These are phyloP conservation scores for Solanum lycopersicoides DNA, from an alignment of 257 asterid genomes.

Conservation along the genomic window DNA sequence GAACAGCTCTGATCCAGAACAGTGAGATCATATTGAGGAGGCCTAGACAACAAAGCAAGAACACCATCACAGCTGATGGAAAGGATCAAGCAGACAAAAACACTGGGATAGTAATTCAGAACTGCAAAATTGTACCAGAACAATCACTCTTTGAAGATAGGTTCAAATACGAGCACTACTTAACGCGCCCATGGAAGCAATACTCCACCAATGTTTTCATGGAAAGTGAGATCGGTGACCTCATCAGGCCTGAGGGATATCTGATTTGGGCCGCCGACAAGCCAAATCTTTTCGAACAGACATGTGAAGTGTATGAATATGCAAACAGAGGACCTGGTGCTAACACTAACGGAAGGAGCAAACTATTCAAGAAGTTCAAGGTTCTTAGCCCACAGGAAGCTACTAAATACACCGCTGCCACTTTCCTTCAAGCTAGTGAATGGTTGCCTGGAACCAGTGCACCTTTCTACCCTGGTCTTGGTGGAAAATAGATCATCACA, in stretches of 20 bases:
- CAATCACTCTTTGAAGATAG: constrained; percentile 7
- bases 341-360: constrained; percentile 9
- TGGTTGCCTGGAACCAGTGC: constrained; percentile 19
- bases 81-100: constrained; percentile 7
- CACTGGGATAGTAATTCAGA: constrained; percentile 52
- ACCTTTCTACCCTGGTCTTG: constrained; percentile 12
- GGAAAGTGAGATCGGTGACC: constrained; percentile 52
- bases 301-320: constrained; percentile 29
- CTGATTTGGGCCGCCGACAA: constrained; percentile 3
- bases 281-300: neutral
- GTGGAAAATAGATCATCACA: neutral
- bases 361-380: constrained; percentile 4
- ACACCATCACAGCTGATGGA: constrained; percentile 71
- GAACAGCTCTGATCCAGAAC: constrained; percentile 50
- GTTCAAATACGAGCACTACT: constrained; percentile 22
- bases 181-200: constrained; percentile 55
- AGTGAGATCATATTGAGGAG: constrained; percentile 41
- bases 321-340: constrained; percentile 59
- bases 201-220: constrained; percentile 36
- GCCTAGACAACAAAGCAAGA: constrained; percentile 8
- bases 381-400: constrained; percentile 14
- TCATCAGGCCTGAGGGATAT: constrained; percentile 53
- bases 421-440: constrained; percentile 1
- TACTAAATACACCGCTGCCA: constrained; percentile 1
- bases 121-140: constrained; percentile 54